These are phyloP conservation scores for Papiliotrema flavescens DNA, from an alignment of 1,284 basidiomycete genomes.

Conservation along the genomic window DNA sequence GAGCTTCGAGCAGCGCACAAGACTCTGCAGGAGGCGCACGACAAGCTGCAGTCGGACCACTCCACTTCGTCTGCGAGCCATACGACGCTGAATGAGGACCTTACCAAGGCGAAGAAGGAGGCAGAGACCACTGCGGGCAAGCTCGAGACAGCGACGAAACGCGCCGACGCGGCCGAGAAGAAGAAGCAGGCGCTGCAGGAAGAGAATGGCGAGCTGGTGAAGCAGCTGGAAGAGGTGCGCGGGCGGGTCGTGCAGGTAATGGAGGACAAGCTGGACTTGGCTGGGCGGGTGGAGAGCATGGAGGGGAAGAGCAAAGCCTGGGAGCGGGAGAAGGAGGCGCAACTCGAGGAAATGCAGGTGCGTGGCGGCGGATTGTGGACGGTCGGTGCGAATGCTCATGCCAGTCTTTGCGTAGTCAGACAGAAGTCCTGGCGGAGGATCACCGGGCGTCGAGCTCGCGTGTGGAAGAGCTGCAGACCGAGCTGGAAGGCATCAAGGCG, in stretches of 20 bases:
- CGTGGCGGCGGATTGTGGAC: not conserved
- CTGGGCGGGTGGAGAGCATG: conserved; percentile 27
- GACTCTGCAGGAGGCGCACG: conserved; percentile 16
- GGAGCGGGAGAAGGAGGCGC: conserved; percentile 25
- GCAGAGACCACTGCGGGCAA: conserved; percentile 22
- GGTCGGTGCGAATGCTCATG: not conserved
- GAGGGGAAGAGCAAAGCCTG: conserved; percentile 27
- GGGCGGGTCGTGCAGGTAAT: conserved; percentile 41
- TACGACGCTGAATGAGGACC: conserved; percentile 12
- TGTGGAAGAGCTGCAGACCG: not conserved
- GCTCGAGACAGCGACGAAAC: conserved; percentile 25
- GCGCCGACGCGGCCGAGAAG: conserved; percentile 40
- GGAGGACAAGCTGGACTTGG: conserved; percentile 45
- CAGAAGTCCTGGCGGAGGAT: conserved; percentile 20
- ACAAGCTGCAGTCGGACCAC: conserved; percentile 11
- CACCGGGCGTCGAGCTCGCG: not conserved
- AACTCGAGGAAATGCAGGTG: conserved; percentile 24
- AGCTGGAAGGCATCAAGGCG: not conserved
- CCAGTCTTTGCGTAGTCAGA: conserved; percentile 10
- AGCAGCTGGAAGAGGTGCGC: conserved; percentile 47
- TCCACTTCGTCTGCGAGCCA: conserved; percentile 2
- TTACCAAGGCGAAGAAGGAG: conserved; percentile 16
- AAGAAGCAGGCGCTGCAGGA: conserved; percentile 38
- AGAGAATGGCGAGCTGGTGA: conserved; percentile 46
- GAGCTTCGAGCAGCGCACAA: conserved; percentile 15